Evolutionary conservation across 2,329 filamentous ascomycete species (phyloP), one percentile per base, ranked within the genome.

Genomic region (Metarhizium rileyi): DNA sequence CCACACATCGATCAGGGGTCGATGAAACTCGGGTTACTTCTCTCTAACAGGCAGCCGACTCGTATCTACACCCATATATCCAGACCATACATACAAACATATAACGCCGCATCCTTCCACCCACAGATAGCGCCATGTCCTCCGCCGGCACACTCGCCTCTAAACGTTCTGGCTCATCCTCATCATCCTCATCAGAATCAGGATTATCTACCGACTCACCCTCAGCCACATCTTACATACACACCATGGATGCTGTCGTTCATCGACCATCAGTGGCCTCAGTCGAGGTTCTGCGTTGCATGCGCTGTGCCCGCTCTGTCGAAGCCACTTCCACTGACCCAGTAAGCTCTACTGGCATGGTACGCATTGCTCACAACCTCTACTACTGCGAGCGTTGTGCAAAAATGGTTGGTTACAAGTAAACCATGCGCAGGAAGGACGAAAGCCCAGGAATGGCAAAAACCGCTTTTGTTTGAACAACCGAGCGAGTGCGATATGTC

Each of bases 351-450:
- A 76, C 70, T 51, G 80, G 80, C 53, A 84, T 84, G 80, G 75
- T 84, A 14, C 74, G 76, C 59, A 80, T 84, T 53, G 78, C 79
- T 2, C 76, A 78, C 63, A 81, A 81, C 63, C 75, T 83, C 53
- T 83, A 83, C 69, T 84, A 84, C 66, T 84, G 81, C 66, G 71
- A 76, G 52, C 73, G 78, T 33, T 84, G 81, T 61, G 81, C 81
- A 52, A 77, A 74, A 61, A 77, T 80, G 62, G 77, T 81, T 28
- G 81, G 80, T 57, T 84, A 82, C 65, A 78, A 75, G 62, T 83
- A 74, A 76, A 58, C 47, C 46, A 20, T 44, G 5, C 22, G 22
- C 5, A 5, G 12, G 7, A 20, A 44, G 2, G 8, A 18, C 38
- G n/a, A n/a, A n/a, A n/a, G 43, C 33, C 44, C 14, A 25, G 30